These are phyloP conservation scores for Fagopyrum tataricum DNA, from an alignment of 148 eudicot genomes.

Conservation along the genomic window DNA sequence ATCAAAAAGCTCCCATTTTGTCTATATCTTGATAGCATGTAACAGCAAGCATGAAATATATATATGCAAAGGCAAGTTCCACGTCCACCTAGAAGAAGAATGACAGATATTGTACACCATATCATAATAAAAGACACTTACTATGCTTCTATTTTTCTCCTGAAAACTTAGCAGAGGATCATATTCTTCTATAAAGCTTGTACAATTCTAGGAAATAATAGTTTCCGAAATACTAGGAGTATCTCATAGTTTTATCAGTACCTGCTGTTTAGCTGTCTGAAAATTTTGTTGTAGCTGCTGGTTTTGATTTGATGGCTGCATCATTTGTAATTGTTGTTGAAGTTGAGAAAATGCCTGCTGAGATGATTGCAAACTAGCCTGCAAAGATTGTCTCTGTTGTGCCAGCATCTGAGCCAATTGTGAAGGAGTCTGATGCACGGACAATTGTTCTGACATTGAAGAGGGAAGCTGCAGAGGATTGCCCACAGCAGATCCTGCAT, in stretches of 20 bases:
- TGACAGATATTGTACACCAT: not conserved
- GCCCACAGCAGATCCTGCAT: conserved; percentile 25
- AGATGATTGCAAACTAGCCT: conserved; percentile 88
- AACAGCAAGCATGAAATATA: not conserved
- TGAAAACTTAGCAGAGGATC: not conserved
- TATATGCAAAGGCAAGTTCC: not conserved
- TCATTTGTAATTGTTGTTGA: conserved; percentile 80
- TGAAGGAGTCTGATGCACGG: conserved; percentile 63
- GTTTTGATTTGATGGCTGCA: conserved; percentile 72
- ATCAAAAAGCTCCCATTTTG: not conserved
- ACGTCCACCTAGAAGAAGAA: conserved; percentile 1
- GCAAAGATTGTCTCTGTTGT: conserved; percentile 79
- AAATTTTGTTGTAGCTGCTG: conserved; percentile 40
- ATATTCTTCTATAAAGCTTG: not conserved
- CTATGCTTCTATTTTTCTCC: not conserved
- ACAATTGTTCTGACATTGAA: conserved; percentile 32
- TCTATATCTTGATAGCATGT: conserved; percentile 1
- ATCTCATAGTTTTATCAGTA: conserved; percentile 4
- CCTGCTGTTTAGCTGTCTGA: conserved; percentile 68
- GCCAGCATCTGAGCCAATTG: conserved; percentile 89
- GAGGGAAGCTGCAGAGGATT: conserved; percentile 40
- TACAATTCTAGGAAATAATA: not conserved
- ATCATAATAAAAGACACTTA: not conserved
- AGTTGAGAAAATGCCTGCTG: conserved; percentile 81
- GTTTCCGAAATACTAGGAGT: not conserved